Evolutionary conservation across 768 basidiomycete species (phyloP).

Genomic region (Leucocoprinus birnbaumii): DNA sequence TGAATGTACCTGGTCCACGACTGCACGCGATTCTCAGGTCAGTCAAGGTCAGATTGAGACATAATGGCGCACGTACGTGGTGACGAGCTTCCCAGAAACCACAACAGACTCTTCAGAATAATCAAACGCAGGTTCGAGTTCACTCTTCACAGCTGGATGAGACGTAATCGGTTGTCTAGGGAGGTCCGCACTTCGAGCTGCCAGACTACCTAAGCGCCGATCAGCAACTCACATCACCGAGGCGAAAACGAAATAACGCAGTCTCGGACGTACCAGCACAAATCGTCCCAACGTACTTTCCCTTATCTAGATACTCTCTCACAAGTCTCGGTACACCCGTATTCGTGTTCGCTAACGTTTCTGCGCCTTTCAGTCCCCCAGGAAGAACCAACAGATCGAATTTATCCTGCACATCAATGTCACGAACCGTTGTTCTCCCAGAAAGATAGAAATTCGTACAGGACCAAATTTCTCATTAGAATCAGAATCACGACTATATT

Average conservation of each 20-base stretch:
- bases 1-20: constrained; percentile 60
- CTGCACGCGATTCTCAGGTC: constrained; percentile 29
- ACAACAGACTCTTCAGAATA: constrained; percentile 77
- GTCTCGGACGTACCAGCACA: constrained; percentile 78
- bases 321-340: constrained; percentile 61
- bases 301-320: constrained; percentile 46
- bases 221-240: no score
- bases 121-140: constrained; percentile 60
- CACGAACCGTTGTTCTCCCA: no score
- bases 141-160: constrained; percentile 65
- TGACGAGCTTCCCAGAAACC: constrained; percentile 67
- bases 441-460: background rate
- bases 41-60: background rate
- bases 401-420: constrained; percentile 50
- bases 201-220: constrained; percentile 79
- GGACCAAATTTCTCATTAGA: background rate
- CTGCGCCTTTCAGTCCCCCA: constrained; percentile 76
- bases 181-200: constrained; percentile 60
- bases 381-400: constrained; percentile 75
- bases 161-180: constrained; percentile 70
- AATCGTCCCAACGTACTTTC: constrained; percentile 77
- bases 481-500: background rate
- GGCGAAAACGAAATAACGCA: no score
- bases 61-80: constrained; percentile 50
- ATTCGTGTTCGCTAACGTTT: constrained; percentile 57